Conservation (phyloP, 768 basidiomycete species). For the Suillus weaverae region DNA sequence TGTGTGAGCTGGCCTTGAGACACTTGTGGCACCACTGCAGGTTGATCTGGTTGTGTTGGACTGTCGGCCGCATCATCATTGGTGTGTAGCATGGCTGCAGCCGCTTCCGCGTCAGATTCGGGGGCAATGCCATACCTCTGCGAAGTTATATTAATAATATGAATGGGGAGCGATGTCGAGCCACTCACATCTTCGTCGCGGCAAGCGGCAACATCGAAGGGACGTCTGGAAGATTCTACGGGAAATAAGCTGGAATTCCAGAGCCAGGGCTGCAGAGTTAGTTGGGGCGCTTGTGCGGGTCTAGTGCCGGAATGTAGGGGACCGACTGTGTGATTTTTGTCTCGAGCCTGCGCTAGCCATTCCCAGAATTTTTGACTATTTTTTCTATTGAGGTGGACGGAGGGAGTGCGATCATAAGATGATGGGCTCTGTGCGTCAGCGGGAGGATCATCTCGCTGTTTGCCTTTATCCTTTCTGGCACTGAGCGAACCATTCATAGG, state of each 20-base stretch:
- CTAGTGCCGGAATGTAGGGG: no score
- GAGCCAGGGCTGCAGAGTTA: not conserved
- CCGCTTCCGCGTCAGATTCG: not conserved
- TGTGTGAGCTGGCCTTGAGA: not conserved
- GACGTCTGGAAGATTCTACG: no score
- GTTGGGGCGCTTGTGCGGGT: no score
- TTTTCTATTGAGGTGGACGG: not conserved
- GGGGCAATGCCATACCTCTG: not conserved
- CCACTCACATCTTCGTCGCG: not conserved
- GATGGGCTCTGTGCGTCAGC: not conserved
- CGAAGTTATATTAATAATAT: not conserved
- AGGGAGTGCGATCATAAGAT: not conserved
- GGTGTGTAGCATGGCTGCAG: not conserved
- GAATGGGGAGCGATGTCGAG: not conserved
- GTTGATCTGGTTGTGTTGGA: no score
- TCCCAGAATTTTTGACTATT: not conserved
- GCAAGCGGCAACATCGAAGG: no score
- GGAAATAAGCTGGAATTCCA: no score
- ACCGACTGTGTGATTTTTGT: no score
- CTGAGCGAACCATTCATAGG: not conserved
- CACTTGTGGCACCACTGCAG: not conserved
- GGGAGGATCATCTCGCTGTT: not conserved
- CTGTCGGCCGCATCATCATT: not conserved
- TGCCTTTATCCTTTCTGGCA: not conserved
- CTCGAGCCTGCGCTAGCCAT: not conserved